These are phyloP conservation scores for Nitzschia sp. DNA, from an alignment of 108 stramenopile species.

Conservation along the genomic window DNA sequence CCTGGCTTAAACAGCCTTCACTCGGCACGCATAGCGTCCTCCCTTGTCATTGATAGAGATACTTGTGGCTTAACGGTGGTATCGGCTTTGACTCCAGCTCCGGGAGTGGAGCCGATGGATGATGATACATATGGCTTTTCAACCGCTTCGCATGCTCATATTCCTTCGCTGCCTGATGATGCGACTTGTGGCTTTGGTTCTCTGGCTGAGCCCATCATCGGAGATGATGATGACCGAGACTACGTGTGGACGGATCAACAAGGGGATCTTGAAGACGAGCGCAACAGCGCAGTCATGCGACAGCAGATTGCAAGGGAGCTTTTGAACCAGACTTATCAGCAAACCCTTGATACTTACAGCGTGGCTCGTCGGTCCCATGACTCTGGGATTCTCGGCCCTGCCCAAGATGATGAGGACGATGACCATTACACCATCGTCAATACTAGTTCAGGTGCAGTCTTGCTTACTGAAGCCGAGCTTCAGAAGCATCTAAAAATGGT, in stretches of 20 bases:
- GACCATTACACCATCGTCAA: neutral
- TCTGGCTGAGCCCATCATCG: too few relatives aligned
- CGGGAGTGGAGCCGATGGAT: neutral
- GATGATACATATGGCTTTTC: slow-evolving; percentile 22
- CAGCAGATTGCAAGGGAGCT: neutral
- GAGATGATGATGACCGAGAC: neutral
- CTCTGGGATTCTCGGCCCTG: neutral
- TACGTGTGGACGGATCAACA: slow-evolving; percentile 11
- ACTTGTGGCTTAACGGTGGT: neutral
- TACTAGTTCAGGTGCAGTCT: slow-evolving; percentile 10
- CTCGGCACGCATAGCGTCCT: too few relatives aligned
- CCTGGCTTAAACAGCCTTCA: too few relatives aligned
- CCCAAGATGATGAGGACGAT: neutral
- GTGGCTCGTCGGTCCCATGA: neutral
- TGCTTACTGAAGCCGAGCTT: slow-evolving; percentile 26
- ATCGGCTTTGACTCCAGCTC: neutral
- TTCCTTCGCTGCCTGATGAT: neutral
- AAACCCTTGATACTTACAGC: slow-evolving; percentile 2
- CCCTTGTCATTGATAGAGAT: neutral
- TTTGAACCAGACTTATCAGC: neutral
- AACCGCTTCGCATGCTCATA: neutral
- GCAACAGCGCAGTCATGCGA: neutral
- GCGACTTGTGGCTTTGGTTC: too few relatives aligned
- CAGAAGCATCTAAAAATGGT: slow-evolving; percentile 10
- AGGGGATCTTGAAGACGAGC: neutral